These are phyloP conservation scores for Dalbergia cultrata DNA, from an alignment of 306 rosid genomes.

Conservation along the genomic window DNA sequence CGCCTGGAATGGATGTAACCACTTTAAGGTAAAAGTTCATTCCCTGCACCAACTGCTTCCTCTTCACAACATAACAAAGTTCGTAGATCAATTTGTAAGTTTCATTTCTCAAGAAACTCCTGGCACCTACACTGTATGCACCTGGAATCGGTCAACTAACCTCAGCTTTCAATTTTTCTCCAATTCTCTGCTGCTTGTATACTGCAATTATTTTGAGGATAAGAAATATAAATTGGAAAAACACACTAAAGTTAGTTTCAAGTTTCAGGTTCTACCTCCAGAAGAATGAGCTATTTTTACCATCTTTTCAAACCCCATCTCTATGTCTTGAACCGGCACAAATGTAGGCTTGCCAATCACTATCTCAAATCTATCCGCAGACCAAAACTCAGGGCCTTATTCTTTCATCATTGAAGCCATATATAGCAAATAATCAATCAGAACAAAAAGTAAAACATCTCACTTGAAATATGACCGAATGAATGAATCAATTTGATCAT, in stretches of 20 bases:
- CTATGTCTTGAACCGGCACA: conserved; percentile 82
- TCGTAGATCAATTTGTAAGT: conserved; percentile 16
- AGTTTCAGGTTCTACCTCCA: conserved; percentile 69
- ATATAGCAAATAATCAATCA: conserved; percentile 3
- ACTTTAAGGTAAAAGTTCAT: conserved; percentile 74
- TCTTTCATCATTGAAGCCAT: conserved; percentile 23
- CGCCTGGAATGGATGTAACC: conserved; percentile 79
- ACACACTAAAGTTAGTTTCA: conserved; percentile 24
- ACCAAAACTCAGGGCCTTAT: conserved; percentile 19
- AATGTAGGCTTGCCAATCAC: conserved; percentile 90
- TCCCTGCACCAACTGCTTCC: conserved; percentile 78
- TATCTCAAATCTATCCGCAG: conserved; percentile 66
- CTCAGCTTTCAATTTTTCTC: conserved; percentile 78
- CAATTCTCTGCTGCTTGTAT: conserved; percentile 76
- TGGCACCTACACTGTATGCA: conserved; percentile 13
- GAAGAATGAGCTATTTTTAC: conserved; percentile 86
- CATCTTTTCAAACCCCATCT: conserved; percentile 97
- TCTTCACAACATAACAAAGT: conserved; percentile 59
- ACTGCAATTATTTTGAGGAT: conserved; percentile 57
- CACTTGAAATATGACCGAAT: conserved; percentile 79
- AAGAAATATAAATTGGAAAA: conserved; percentile 37
- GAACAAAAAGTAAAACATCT: conserved; percentile 48
- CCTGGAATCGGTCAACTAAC: conserved; percentile 58
- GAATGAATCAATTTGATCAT: conserved; percentile 74
- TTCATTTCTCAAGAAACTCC: conserved; percentile 27